Conservation (phyloP, 2,329 filamentous ascomycete species). For the Stagonosporopsis chrysanthemi region DNA sequence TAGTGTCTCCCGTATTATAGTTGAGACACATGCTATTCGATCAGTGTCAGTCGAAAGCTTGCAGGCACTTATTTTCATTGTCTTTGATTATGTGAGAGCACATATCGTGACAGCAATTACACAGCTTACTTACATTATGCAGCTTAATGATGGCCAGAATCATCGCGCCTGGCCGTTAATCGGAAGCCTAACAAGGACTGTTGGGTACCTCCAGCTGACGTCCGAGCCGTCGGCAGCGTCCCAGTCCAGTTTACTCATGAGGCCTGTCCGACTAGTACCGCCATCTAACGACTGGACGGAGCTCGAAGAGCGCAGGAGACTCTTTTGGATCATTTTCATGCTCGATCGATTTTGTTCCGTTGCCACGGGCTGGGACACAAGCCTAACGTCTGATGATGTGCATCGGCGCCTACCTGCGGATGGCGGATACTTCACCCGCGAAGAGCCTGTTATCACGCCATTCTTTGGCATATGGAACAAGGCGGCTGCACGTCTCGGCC, state of each 20-base stretch:
- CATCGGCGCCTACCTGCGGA: slow-evolving; percentile 44
- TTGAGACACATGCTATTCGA: slow-evolving; percentile 38
- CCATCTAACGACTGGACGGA: slow-evolving; percentile 42
- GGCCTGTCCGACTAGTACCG: slow-evolving; percentile 34
- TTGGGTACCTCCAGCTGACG: slow-evolving; percentile 45
- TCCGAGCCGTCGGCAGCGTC: slow-evolving; percentile 36
- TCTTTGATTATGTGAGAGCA: slow-evolving; percentile 40
- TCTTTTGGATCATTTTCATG: slow-evolving; percentile 46
- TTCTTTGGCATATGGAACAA: slow-evolving; percentile 49
- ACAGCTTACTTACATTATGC: not conserved
- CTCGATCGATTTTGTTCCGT: slow-evolving; percentile 46
- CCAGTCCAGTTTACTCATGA: slow-evolving; percentile 40
- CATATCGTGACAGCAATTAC: not conserved
- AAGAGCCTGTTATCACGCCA: slow-evolving; percentile 44
- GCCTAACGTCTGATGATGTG: slow-evolving; percentile 45
- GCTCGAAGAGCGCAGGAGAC: slow-evolving; percentile 41
- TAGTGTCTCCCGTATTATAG: slow-evolving; percentile 39
- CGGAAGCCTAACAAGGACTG: slow-evolving; percentile 44
- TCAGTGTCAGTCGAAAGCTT: slow-evolving; percentile 40
- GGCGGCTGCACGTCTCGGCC: slow-evolving; percentile 42
- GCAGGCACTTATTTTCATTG: slow-evolving; percentile 42
- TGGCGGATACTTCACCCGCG: slow-evolving; percentile 45
- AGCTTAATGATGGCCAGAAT: slow-evolving; percentile 43
- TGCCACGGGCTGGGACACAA: slow-evolving; percentile 45
- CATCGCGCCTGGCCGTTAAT: slow-evolving; percentile 44